Evolutionary conservation across 306 rosid species (phyloP), one percentile per base, ranked within the genome.

Genomic region (Canavalia gladiata): DNA sequence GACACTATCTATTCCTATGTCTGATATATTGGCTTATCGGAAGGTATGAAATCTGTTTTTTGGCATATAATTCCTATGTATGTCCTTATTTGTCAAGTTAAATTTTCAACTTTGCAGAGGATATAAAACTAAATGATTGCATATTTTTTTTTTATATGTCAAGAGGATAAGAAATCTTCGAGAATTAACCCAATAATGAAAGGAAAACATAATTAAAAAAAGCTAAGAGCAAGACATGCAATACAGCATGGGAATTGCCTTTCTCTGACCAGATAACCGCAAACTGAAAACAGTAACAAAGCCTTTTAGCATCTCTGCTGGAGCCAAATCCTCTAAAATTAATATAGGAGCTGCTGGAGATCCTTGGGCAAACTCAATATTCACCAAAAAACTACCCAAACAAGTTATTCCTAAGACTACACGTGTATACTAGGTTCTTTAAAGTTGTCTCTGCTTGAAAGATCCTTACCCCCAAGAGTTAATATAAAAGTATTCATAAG

Each of bases 21-120:
- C 97, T 34, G 97, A 95, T 87, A 91, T 93, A 83, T 88, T 95
- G 93, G 99, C 97, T 62, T 95, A 91, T 78, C 88, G 97, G 7
- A 95, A 95, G 97, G 99, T 91, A 84, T 60, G 85, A 9, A 25
- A 74, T 86, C 77, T 56, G 43, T 39, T 77, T 75, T 56, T 68
- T 83, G 75, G 76, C 46, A 10, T 42, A n/a, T 45, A 54, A 18
- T 54, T 74, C 65, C 66, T n/a, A 6, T 52, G 13, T 78, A 6
- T 57, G 67, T 52, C 66, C 68, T 45, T 45, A 5, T 50, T 64
- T 39, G 68, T 80, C 68, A 76, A 64, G 34, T 34, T 49, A 50
- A 58, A 62, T 57, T 76, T 78, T 56, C 64, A 47, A 63, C 47
- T 62, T 9, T 31, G 57, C 51, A 39, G 47, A 60, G 68, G 70